Evolutionary conservation across 331 rosid species (phyloP).

Genomic region (Cydonia oblonga): DNA sequence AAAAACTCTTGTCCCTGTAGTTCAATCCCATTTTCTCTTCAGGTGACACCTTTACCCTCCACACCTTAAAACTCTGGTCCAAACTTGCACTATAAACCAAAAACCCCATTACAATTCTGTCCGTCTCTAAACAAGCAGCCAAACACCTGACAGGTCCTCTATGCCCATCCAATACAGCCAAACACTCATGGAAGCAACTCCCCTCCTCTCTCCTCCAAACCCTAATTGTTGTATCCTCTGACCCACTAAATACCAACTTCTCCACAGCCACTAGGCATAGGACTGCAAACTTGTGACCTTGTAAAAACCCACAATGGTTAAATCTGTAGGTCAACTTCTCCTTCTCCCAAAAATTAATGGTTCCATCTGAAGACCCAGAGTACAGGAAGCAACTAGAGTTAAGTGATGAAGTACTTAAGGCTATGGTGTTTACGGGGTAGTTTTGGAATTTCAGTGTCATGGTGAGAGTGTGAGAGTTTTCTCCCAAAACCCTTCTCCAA

Average conservation of each 20-base stretch:
- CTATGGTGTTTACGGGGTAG: constrained; percentile 53
- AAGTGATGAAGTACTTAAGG: constrained; percentile 28
- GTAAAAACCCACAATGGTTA: constrained; percentile 72
- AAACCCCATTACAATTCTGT: constrained; percentile 42
- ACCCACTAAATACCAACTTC: constrained; percentile 68
- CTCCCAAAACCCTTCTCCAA: constrained; percentile 76
- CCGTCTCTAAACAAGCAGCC: constrained; percentile 60
- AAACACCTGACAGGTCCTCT: constrained; percentile 78
- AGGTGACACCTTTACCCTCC: too few relatives aligned
- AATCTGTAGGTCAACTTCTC: constrained; percentile 56
- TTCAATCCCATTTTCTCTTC: constrained; percentile 24
- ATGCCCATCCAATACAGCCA: constrained; percentile 73
- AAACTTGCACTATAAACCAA: constrained; percentile 71
- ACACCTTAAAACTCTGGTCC: constrained; percentile 70
- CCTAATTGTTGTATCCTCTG: constrained; percentile 73
- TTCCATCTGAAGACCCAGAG: constrained; percentile 71
- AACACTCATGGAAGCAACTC: constrained; percentile 53
- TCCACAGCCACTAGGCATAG: constrained; percentile 54
- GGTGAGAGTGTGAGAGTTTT: constrained; percentile 71
- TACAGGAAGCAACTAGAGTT: constrained; percentile 39
- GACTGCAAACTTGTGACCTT: constrained; percentile 67
- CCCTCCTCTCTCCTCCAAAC: constrained; percentile 72
- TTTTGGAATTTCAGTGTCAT: constrained; percentile 64
- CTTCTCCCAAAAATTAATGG: constrained; percentile 71
- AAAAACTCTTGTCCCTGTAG: constrained; percentile 5